Evolutionary conservation across 2,329 filamentous ascomycete genomes (phyloP), one percentile per base, ranked within the genome.

Genomic region (Aspergillus sp.): DNA sequence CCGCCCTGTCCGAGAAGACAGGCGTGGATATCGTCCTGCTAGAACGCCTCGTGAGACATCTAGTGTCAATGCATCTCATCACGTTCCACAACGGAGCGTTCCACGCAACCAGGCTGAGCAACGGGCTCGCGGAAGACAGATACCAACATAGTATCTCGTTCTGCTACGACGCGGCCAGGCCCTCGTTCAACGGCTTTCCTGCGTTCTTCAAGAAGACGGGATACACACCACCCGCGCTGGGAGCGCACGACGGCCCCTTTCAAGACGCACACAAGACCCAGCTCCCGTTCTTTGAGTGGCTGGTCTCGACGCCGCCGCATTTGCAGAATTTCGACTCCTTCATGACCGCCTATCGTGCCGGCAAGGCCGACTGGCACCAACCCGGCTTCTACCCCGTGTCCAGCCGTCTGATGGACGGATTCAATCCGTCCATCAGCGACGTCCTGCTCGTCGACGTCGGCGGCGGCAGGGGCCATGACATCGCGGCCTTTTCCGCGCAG

Each of bases 51-150:
- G 42, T 54, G n/a, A 55, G 53, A 31, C 60, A 64, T 29, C 50
- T 64, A 1, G 52, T 55, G 4, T 55, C 60, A 2, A 64, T 60
- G 53, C 51, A 63, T 28, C 28, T 62, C 3, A 35, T 63, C 16
- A 42, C 42, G 7, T 45, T 34, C 37, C 27, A 33, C 12, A 7
- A 44, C 7, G 43, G 47, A 7, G 48, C 30, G 1, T 60, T 60
- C 33, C 34, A 41, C 19, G 19, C 19, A 10, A 22, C 19, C 6
- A 10, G 19, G 10, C 19, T 62, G 4, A 60, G 54, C 32, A 45
- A 61, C 22, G 45, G 48, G 6, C 45, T 63, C 12, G 51, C 57
- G 2, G 54, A 50, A n/a, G 39, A 53, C 2, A 52, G 48, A 11
- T 62, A 59, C 31, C 49, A 58, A 15, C 46, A 60, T 29, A 57